A percentile compares a stretch with the other conserved stretches of the same genome.
These are phyloP conservation scores for Medicago lupulina DNA, from an alignment of 306 rosid genomes.

Conservation along the genomic window DNA sequence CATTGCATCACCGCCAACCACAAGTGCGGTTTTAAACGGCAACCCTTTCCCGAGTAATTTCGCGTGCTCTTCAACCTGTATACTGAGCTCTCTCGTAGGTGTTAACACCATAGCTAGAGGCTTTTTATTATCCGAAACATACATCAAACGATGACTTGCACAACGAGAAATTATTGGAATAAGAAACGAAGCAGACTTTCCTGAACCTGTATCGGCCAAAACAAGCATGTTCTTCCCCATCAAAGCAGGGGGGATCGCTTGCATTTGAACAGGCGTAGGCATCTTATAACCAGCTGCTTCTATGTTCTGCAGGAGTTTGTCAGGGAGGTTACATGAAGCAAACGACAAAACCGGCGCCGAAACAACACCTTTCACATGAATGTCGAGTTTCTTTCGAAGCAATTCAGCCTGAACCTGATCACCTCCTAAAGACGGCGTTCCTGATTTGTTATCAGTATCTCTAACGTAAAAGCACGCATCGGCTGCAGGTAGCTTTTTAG, in stretches of 20 bases:
- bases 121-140: slow-evolving; percentile 48
- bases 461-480: slow-evolving; percentile 86
- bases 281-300: slow-evolving; percentile 78
- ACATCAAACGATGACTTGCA: slow-evolving; percentile 47
- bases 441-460: slow-evolving; percentile 44
- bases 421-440: slow-evolving; percentile 42
- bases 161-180: slow-evolving; percentile 70
- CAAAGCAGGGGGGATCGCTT: slow-evolving; percentile 84
- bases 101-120: slow-evolving; percentile 78
- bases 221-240: slow-evolving; percentile 72
- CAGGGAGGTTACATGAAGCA: slow-evolving; percentile 63
- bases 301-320: slow-evolving; percentile 70
- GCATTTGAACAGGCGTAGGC: slow-evolving; percentile 95
- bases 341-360: slow-evolving; percentile 69
- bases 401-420: slow-evolving; percentile 50
- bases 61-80: slow-evolving; percentile 82
- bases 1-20: slow-evolving; percentile 89
- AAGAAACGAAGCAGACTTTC: slow-evolving; percentile 80
- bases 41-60: slow-evolving; percentile 79
- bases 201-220: slow-evolving; percentile 83
- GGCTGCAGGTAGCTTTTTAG: slow-evolving; percentile 54
- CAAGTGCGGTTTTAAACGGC: slow-evolving; percentile 89
- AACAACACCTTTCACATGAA: slow-evolving; percentile 64
- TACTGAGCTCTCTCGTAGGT: slow-evolving; percentile 86
- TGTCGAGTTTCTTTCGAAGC: slow-evolving; percentile 66